Evolutionary conservation across 768 basidiomycete species (phyloP).

Genomic region (Podaxis mareebaensis): DNA sequence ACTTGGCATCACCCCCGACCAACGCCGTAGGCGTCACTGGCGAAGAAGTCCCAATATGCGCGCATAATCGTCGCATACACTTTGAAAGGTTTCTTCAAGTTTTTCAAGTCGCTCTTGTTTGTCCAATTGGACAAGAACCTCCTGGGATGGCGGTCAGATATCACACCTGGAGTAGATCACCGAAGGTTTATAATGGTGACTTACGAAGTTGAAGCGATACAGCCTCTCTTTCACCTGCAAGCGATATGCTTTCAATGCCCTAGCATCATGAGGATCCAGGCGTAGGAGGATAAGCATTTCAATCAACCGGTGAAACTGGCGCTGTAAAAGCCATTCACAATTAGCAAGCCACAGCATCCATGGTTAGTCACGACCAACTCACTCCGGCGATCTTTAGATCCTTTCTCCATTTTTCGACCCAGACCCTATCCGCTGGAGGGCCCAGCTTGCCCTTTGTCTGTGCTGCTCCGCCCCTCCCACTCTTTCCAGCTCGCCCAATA

Average conservation of each 20-base stretch:
- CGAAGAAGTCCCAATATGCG: constrained; percentile 66
- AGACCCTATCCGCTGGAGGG: constrained; percentile 73
- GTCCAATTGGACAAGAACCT: constrained; percentile 85
- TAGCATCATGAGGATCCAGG: constrained; percentile 61
- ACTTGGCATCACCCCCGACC: neutral
- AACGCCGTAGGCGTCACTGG: constrained; percentile 16
- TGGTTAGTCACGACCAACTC: constrained; percentile 22
- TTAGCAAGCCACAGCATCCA: constrained; percentile 10
- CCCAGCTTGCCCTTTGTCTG: constrained; percentile 61
- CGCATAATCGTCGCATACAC: constrained; percentile 81
- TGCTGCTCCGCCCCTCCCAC: constrained; percentile 32
- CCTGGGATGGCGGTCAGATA: constrained; percentile 46
- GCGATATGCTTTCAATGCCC: constrained; percentile 65
- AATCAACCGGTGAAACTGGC: constrained; percentile 89
- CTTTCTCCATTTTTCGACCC: constrained; percentile 79
- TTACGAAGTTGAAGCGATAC: constrained; percentile 92
- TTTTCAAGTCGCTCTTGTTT: constrained; percentile 86
- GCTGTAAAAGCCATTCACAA: constrained; percentile 41
- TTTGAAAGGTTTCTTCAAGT: constrained; percentile 90
- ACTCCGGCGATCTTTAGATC: constrained; percentile 92
- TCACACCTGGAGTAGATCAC: neutral
- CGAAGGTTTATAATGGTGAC: constrained; percentile 28
- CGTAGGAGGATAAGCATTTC: constrained; percentile 87
- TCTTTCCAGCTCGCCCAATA: constrained; percentile 43
- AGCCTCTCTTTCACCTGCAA: constrained; percentile 94